Conservation (phyloP, 2,329 filamentous ascomycete species). For the Fusarium albosuccineum region DNA sequence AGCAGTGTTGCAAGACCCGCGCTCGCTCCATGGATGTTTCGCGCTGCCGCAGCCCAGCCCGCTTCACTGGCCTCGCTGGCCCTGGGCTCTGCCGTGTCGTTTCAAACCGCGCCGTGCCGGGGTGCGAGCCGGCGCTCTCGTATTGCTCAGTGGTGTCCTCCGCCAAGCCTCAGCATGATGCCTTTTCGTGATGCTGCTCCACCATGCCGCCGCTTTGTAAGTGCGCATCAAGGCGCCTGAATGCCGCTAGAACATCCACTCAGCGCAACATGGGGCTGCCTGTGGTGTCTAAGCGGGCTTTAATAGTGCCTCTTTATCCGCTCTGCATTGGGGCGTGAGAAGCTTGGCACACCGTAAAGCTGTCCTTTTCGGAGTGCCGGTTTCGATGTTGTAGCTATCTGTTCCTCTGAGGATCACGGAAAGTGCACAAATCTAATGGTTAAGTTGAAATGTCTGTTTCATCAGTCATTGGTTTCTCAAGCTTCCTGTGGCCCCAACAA, state of each 20-base stretch:
- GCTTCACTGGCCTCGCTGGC: constrained; percentile 21
- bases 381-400: neutral
- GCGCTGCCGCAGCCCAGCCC: constrained; percentile 20
- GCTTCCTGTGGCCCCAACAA: too few relatives aligned
- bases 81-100: constrained; percentile 6
- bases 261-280: constrained; percentile 11
- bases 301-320: constrained; percentile 12
- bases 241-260: constrained; percentile 13
- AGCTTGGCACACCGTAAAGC: constrained; percentile 28
- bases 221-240: constrained; percentile 22
- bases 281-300: constrained; percentile 24
- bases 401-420: too few relatives aligned
- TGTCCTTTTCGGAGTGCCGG: neutral
- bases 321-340: constrained; percentile 5
- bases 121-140: constrained; percentile 30
- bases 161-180: constrained; percentile 36
- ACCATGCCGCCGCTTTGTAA: constrained; percentile 23
- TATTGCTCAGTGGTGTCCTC: constrained; percentile 27
- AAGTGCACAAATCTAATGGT: neutral
- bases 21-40: constrained; percentile 30
- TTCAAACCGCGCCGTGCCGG: constrained; percentile 26
- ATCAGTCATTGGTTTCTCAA: neutral
- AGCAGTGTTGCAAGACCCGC: constrained; percentile 7
- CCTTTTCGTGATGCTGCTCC: constrained; percentile 27
- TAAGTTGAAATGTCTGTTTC: neutral